Evolutionary conservation across 2,329 filamentous ascomycete genomes (phyloP), one percentile per base, ranked within the genome.

Genomic region (Hirsutella rhossiliensis): DNA sequence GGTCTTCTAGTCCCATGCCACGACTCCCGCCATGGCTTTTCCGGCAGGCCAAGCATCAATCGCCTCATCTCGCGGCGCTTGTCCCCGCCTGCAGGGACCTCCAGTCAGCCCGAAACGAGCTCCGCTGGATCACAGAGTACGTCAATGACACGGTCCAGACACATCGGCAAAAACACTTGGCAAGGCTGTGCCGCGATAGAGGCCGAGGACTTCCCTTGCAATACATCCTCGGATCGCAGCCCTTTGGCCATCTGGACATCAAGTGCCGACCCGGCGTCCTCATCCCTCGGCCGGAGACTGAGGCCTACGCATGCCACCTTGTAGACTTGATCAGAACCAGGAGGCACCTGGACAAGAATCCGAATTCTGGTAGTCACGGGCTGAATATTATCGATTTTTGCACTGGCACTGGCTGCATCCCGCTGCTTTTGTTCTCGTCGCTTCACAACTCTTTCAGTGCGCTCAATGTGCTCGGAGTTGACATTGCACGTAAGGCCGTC

Each of bases 351-450:
- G 43, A 45, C n/a, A 39, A 38, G 17, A 32, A 36, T 7, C n/a
- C 43, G 36, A 49, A 52, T 12, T 30, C 39, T 17, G 19, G 30
- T 4, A 32, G 45, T 8, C 36, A 45, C 52, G 48, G 55, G 15
- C 53, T 94, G 12, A 73, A 71, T 12, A 68, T 97, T 36, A 62
- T 96, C 9, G 92, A 98, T 61, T 69, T 96, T 28, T 97, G 92
- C 62, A 89, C 87, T 0, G 92, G 92, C 11, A 87, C 85, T 5
- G 92, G 92, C 5, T 96, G 90, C 63, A 94, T 97, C 49, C 76
- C 87, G 0, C 73, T 97, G 9, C 74, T 87, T 3, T 70, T 95
- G 7, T 77, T 84, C 48, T 69, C 80, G 31, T 69, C 81, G 11
- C 72, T 87, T 32, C 62, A 62, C 17, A 46, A 57, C 54, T 54